Evolutionary conservation across 495 filamentous ascomycete genomes (phyloP).

Genomic region (Chaetomium cochliodes): DNA sequence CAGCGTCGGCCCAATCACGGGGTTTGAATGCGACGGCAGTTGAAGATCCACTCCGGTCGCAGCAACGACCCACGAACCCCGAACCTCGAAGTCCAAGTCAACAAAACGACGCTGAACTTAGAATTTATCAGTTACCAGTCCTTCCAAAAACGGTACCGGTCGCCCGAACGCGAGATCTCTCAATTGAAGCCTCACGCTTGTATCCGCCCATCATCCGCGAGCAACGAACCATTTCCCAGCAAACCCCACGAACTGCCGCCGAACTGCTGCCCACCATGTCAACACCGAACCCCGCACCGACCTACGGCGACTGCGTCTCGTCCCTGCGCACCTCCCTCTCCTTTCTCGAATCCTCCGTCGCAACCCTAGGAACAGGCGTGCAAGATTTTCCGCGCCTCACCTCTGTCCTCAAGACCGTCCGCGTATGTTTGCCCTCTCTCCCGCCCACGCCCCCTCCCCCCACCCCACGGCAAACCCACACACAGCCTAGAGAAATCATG

Average conservation of each 20-base stretch:
- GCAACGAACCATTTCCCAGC: not conserved
- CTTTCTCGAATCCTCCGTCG: slow-evolving; percentile 51
- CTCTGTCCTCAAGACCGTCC: slow-evolving; percentile 49
- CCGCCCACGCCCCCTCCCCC: not conserved
- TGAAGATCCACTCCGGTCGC: too few species aligned
- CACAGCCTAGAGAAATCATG: too few species aligned
- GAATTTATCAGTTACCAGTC: too few species aligned
- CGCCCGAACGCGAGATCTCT: not conserved
- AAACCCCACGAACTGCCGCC: not conserved
- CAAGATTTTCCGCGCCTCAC: slow-evolving; percentile 49
- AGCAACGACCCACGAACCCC: too few species aligned
- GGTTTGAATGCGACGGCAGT: too few species aligned
- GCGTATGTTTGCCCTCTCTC: slow-evolving; percentile 35
- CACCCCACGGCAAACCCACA: too few species aligned
- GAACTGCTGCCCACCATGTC: too few species aligned
- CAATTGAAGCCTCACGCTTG: not conserved
- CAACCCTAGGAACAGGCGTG: slow-evolving; percentile 45
- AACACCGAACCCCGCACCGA: slow-evolving; percentile 22
- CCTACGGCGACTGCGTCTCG: slow-evolving; percentile 48
- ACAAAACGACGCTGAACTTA: too few species aligned
- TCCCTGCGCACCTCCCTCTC: slow-evolving; percentile 51
- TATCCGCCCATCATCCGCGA: not conserved
- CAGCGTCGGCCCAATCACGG: too few species aligned
- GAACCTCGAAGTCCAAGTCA: too few species aligned
- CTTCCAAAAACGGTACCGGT: not conserved